Conservation (phyloP, 192 early-diverging fungal genomes). For the Backusella westeae region DNA sequence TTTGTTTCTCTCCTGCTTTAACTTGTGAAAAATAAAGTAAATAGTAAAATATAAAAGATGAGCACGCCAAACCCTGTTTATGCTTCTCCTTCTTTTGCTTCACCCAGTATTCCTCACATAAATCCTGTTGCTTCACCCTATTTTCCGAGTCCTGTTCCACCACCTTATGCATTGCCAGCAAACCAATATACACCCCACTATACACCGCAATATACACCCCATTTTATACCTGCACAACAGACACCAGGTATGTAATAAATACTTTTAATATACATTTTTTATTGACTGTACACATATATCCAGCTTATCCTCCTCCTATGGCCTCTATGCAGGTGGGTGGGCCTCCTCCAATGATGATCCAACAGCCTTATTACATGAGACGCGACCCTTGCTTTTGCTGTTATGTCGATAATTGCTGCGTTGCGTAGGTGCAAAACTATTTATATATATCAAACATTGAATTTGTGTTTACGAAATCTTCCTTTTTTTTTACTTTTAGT, state of each 20-base stretch:
- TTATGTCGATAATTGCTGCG: neutral
- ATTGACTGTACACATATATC: neutral
- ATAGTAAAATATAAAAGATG: neutral
- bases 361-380: neutral
- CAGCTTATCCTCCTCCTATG: neutral
- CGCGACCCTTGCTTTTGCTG: neutral
- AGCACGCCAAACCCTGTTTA: neutral
- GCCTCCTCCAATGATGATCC: neutral
- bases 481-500: neutral
- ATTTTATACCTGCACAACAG: neutral
- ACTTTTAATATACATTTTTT: neutral
- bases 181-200: neutral
- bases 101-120: neutral
- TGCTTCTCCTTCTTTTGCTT: conserved; percentile 6
- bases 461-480: neutral
- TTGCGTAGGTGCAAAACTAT: neutral
- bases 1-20: neutral
- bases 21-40: neutral
- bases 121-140: neutral
- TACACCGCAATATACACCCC: neutral
- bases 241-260: neutral
- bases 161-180: neutral
- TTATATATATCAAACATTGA: neutral
- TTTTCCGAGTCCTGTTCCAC: conserved; percentile 2
- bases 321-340: neutral